These are phyloP conservation scores for Calonectria crousiana DNA, from an alignment of 2,329 filamentous ascomycete genomes.

Conservation along the genomic window DNA sequence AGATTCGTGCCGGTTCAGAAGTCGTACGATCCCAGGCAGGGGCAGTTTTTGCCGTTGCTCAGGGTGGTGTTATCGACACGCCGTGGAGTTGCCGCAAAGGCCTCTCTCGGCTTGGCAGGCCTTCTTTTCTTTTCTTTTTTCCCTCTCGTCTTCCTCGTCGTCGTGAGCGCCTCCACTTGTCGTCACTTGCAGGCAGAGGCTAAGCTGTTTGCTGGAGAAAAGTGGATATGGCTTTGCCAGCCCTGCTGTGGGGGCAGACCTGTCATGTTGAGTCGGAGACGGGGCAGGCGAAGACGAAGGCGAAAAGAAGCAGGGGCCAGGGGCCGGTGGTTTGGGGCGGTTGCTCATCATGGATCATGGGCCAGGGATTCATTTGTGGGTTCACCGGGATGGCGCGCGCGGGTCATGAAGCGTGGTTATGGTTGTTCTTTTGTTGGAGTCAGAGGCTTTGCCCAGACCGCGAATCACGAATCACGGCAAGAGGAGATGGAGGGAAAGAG, in stretches of 20 bases:
- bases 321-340: slow-evolving; percentile 1
- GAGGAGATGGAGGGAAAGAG: background rate
- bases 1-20: slow-evolving; percentile 34
- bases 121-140: slow-evolving; percentile 2
- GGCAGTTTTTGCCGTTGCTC: slow-evolving; percentile 28
- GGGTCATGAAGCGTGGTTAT: slow-evolving; percentile 1
- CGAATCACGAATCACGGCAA: background rate
- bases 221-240: slow-evolving; percentile 18
- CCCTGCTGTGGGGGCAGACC: slow-evolving; percentile 22
- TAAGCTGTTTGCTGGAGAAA: slow-evolving; percentile 27
- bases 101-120: background rate
- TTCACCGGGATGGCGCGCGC: slow-evolving; percentile 20
- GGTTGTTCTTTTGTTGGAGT: slow-evolving; percentile 3
- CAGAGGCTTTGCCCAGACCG: background rate
- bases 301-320: slow-evolving; percentile 3
- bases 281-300: slow-evolving; percentile 10
- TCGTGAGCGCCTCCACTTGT: slow-evolving; percentile 4
- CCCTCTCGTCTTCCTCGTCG: background rate
- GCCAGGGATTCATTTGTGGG: slow-evolving; percentile 18
- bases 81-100: slow-evolving; percentile 25
- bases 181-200: slow-evolving; percentile 12
- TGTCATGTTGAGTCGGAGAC: slow-evolving; percentile 16
- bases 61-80: slow-evolving; percentile 19
- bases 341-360: slow-evolving; percentile 25
- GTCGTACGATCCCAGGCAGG: slow-evolving; percentile 41